Evolutionary conservation across 2,329 filamentous ascomycete genomes (phyloP), one percentile per base, ranked within the genome.

Genomic region (Clathrospora elynae): DNA sequence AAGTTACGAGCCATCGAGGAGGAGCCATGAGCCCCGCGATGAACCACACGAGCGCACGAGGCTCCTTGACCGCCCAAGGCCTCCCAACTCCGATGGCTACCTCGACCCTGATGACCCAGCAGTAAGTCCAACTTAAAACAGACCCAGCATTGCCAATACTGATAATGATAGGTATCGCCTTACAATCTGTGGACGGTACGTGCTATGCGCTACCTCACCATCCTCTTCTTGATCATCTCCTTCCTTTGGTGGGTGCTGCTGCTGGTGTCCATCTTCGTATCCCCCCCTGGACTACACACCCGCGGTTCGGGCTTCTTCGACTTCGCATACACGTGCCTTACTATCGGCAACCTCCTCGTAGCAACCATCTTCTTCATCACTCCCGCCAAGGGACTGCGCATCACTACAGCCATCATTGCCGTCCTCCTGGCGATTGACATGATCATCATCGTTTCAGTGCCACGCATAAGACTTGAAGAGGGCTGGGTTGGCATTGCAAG

Each of bases 101-200:
- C 75, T 91, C 40, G 87, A 86, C 59, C 87, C 87, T 9, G 86
- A 90, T 74, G 87, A 91, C 66, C 88, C 87, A 66, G 87, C 87
- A 53, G 88, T 95, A 71, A 70, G 81, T 42, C n/a, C 4, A 22
- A n/a, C 25, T 16, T 7, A 24, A n/a, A 24, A 14, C 11, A 3
- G 3, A 14, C 22, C 17, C 1, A 31, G 3, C 9, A 17, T n/a
- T 2, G 26, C 8, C 10, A 17, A 42, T 46, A 23, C 61, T 69
- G 46, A 67, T 29, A 9, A 18, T 33, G 13, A 3, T 35, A 74
- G 77, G 85, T 88, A 16, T 88, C 90, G 3, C 93, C 93, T 0
- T 96, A 96, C 74, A 99, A 99, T 61, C 81, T 97, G 24, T 96
- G 90, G 86, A 89, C 84, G 46, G 87, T 99, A 35, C 86, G 93